Conservation (phyloP, 1,284 basidiomycete species). For the Malassezia vespertilionis region DNA sequence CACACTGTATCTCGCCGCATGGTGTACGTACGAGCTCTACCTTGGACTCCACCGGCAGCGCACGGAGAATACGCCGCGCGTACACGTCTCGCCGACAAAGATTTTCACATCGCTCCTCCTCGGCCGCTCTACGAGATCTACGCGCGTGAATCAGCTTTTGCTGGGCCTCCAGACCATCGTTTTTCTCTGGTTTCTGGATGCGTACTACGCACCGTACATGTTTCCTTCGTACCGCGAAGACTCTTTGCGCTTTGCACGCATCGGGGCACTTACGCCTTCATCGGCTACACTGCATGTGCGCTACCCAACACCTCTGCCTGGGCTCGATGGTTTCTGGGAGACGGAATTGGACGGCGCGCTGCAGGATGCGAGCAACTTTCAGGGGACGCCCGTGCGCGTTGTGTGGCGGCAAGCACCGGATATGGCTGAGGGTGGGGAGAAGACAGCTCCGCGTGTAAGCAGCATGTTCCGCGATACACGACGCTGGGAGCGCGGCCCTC, state of each 20-base stretch:
- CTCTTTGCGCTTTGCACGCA: conserved; percentile 38
- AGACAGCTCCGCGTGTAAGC: no score
- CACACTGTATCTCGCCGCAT: conserved; percentile 22
- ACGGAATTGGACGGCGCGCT: conserved; percentile 21
- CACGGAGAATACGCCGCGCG: neutral
- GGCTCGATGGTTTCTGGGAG: conserved; percentile 27
- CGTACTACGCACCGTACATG: conserved; percentile 37
- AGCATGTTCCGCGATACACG: conserved; percentile 22
- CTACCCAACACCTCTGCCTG: conserved; percentile 36
- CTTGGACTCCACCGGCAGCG: conserved; percentile 8
- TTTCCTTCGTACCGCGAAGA: conserved; percentile 44
- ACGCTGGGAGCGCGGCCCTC: conserved; percentile 43
- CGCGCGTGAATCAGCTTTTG: conserved; percentile 25
- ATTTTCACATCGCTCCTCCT: conserved; percentile 23
- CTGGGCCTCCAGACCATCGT: conserved; percentile 30
- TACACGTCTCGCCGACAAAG: no score
- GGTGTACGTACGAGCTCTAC: conserved; percentile 25
- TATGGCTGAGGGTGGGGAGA: conserved; percentile 9
- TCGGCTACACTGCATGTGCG: conserved; percentile 38
- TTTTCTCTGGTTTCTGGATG: conserved; percentile 37
- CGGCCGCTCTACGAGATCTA: conserved; percentile 29
- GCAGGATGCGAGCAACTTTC: conserved; percentile 17
- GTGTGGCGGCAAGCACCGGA: conserved; percentile 21
- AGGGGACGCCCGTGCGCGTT: conserved; percentile 30
- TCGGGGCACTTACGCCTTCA: conserved; percentile 33